Conservation (phyloP, 2,329 filamentous ascomycete genomes). For the Davidsoniella australis region DNA sequence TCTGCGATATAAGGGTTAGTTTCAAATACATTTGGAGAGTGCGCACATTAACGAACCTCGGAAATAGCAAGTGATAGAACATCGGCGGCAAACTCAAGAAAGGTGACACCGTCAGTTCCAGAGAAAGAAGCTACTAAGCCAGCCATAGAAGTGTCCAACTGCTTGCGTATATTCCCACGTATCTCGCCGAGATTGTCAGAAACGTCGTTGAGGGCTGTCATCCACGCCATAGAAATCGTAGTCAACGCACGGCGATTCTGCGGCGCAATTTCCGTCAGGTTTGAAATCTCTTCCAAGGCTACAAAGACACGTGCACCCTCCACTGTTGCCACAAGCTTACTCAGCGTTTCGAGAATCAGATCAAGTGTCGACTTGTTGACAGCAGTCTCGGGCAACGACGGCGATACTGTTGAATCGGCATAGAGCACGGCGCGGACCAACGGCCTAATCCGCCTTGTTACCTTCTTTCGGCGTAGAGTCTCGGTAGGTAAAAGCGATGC, state of each 20-base stretch:
- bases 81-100: constrained; percentile 38
- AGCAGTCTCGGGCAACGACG: not conserved
- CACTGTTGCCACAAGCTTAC: constrained; percentile 34
- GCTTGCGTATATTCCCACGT: constrained; percentile 18
- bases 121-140: constrained; percentile 35
- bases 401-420: not conserved
- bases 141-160: constrained; percentile 31
- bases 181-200: not conserved
- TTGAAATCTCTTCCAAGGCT: constrained; percentile 31
- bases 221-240: constrained; percentile 39
- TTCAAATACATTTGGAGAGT: not conserved
- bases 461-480: constrained; percentile 26
- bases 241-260: constrained; percentile 36
- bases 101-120: constrained; percentile 41
- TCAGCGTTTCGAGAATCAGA: constrained; percentile 38
- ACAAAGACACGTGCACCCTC: constrained; percentile 34
- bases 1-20: constrained; percentile 20
- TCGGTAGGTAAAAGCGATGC: constrained; percentile 35
- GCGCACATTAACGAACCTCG: constrained; percentile 23
- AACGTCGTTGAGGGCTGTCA: constrained; percentile 25
- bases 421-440: constrained; percentile 35
- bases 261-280: constrained; percentile 39
- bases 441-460: constrained; percentile 35
- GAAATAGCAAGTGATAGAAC: constrained; percentile 33
- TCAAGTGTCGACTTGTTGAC: constrained; percentile 24